These are phyloP conservation scores for Fragilaria crotonensis DNA, from an alignment of 108 stramenopile genomes.

Conservation along the genomic window DNA sequence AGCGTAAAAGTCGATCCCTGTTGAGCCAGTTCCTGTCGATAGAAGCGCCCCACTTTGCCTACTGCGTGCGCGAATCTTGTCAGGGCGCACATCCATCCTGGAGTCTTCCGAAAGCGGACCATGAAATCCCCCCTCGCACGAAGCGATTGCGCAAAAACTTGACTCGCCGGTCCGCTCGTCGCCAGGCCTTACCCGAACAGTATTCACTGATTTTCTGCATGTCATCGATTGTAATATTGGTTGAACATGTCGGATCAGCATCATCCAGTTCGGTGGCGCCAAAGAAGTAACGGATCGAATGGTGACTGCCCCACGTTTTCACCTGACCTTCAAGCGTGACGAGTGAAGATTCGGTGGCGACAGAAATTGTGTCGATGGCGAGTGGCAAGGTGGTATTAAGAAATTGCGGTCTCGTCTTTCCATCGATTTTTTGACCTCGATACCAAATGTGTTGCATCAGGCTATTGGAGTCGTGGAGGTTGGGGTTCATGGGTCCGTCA, in stretches of 20 bases:
- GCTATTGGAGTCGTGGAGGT: no score
- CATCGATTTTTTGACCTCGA: no score
- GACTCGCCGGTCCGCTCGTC: not conserved
- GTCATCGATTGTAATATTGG: slow-evolving; percentile 13
- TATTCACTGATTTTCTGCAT: not conserved
- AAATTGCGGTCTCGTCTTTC: no score
- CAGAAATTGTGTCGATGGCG: no score
- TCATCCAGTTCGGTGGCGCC: slow-evolving; percentile 36
- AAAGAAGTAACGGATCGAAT: slow-evolving; percentile 35
- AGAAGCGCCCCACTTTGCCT: slow-evolving; percentile 5
- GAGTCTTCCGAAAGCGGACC: slow-evolving; percentile 15
- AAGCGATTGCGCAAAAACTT: not conserved
- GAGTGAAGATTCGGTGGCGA: no score
- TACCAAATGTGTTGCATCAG: no score
- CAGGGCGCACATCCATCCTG: slow-evolving; percentile 56
- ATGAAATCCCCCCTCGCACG: not conserved
- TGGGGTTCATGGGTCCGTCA: no score
- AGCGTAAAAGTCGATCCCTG: slow-evolving; percentile 7
- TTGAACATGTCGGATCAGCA: slow-evolving; percentile 27
- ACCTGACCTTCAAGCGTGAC: slow-evolving; percentile 18
- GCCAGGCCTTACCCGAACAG: not conserved
- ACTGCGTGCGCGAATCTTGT: slow-evolving; percentile 18
- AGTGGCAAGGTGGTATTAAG: no score
- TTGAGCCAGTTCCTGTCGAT: slow-evolving; percentile 2
- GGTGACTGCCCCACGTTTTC: slow-evolving; percentile 26